Evolutionary conservation across 2,329 filamentous ascomycete genomes (phyloP), one percentile per base, ranked within the genome.

Genomic region (Westerdykella sp.): DNA sequence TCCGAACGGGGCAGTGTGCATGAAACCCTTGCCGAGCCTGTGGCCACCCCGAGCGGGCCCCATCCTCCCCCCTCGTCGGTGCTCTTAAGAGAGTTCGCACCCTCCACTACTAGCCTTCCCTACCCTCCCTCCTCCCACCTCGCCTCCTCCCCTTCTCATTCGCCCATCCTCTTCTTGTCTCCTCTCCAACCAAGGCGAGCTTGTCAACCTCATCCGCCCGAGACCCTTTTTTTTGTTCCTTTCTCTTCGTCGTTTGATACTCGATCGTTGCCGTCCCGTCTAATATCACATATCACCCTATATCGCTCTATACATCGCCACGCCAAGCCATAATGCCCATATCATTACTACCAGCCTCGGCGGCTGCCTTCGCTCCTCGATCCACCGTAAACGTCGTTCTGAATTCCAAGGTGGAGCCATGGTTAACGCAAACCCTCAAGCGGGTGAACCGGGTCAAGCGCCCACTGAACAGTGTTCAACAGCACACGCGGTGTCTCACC

Each of bases 401-500:
- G 60, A 86, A 84, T 63, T 85, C 84, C 66, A 95, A 93, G 74
- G 82, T 94, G 62, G 90, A 96, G 73, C 86, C 89, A 47, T 98
- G 93, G 93, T 79, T 97, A 70, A 98, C 93, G 30, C 87, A 90
- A 65, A 95, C 90, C 10, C 77, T 98, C 61, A 97, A 97, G 79
- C 84, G 93, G 68, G 89, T 96, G 73, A 97, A 95, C 77, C 81
- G 86, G 56, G 83, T 96, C 60, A 98, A 97, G 80, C 86, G 93
- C 59, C 91, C 93, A 48, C 80, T 97, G 70, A 98, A 98, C 79
- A 96, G 87, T 69, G 87, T 96, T 39, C 84, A 87, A 45, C 93
- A 98, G 69, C 93, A 97, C 73, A 89, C 90, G 58, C 81, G 87
- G 76, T 97, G 91, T 72, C 79, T 98, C 60, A 95, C 90, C 45